These are phyloP conservation scores for Trichophyton mentagrophytes DNA, from an alignment of 2,329 filamentous ascomycete species.

Conservation along the genomic window DNA sequence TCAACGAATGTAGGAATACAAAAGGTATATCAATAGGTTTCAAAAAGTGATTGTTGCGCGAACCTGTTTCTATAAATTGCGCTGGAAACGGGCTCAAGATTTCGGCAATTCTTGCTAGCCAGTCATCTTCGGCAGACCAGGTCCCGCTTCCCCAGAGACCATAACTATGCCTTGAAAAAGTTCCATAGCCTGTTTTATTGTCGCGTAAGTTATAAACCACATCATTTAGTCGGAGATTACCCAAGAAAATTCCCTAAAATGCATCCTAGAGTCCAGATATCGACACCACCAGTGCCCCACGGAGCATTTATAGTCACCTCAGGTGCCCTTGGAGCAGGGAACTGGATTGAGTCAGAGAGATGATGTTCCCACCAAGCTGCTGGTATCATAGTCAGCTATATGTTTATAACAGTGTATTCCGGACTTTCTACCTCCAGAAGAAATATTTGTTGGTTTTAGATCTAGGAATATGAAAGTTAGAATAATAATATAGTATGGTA, in stretches of 20 bases:
- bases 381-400: conserved; percentile 7
- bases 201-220: not conserved
- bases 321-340: conserved; percentile 15
- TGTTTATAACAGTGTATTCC: not conserved
- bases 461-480: too few species aligned
- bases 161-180: conserved; percentile 19
- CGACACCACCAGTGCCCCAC: conserved; percentile 16
- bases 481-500: too few species aligned
- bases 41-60: conserved; percentile 15
- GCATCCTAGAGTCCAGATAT: conserved; percentile 23
- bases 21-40: conserved; percentile 18
- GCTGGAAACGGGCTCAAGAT: conserved; percentile 17
- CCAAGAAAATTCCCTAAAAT: conserved; percentile 14
- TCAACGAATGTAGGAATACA: conserved; percentile 19
- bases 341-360: conserved; percentile 16
- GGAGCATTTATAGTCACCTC: conserved; percentile 19
- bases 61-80: conserved; percentile 15
- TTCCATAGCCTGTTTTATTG: conserved; percentile 14
- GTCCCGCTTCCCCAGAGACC: conserved; percentile 17
- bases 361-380: conserved; percentile 15
- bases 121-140: conserved; percentile 20
- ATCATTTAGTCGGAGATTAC: not conserved
- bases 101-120: conserved; percentile 18
- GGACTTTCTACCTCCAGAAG: too few species aligned
- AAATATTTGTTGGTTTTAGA: too few species aligned